Evolutionary conservation across 345 rosid genomes (phyloP), one percentile per base, ranked within the genome.

Genomic region (Gossypium bickii): DNA sequence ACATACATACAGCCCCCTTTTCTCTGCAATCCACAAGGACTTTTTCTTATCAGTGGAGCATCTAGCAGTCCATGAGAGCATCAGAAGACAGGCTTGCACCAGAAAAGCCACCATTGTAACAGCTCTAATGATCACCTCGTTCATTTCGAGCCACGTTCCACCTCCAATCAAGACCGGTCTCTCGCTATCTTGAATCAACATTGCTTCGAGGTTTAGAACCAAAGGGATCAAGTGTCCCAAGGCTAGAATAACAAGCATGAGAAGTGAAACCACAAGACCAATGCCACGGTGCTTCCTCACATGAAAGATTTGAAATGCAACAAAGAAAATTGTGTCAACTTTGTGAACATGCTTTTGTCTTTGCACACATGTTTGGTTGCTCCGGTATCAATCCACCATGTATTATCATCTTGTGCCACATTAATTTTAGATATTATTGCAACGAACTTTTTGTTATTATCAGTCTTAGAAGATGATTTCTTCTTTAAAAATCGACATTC

Each of bases 91-190:
- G 70, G 81, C 70, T 13, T 83, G 78, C 48, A 89, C 38, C 65
- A 86, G 71, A 52, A 87, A 83, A 24, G 88, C 93, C 47, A 83
- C 64, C 85, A 84, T 79, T 44, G 89, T 83, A 11, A 81, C 79
- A 15, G 80, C 76, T 73, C 86, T 83, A 45, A 86, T 83, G 45
- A 82, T 17, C 44, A 87, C 88, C 77, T 87, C 88, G 17, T 80
- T 80, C 34, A 61, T 76, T 71, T 86, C 77, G 3, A 84, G 74
- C 89, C 83, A 80, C 12, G 1, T 25, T 61, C 75, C 78, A 9
- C 79, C 82, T 56, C 82, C 75, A 13, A 66, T 12, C 74, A 73
- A 47, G 83, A 80, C 38, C 68, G 74, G 49, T 52, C 51, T 55
- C 61, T 55, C 11, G 7, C 73, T 22, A 52, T 66, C 59, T 12